A percentile compares a stretch with the other conserved stretches of the same genome.
These are phyloP conservation scores for Nicotiana sylvestris DNA, from an alignment of 257 asterid species.

Conservation along the genomic window DNA sequence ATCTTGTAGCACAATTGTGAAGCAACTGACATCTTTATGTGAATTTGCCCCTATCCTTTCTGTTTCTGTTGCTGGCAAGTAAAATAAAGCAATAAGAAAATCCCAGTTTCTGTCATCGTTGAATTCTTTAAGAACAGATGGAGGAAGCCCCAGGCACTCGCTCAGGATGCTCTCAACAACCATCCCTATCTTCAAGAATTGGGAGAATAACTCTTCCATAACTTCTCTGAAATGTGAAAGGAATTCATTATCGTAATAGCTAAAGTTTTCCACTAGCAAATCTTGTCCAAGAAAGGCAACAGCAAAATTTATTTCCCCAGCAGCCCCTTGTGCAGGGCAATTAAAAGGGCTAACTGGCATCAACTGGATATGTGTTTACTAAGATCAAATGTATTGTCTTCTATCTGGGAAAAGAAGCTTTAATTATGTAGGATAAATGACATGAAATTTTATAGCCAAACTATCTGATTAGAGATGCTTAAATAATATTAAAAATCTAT, in stretches of 20 bases:
- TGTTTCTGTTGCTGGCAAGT: slow-evolving; percentile 37
- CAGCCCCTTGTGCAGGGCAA: neutral
- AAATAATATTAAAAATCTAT: neutral
- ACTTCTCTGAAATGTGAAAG: slow-evolving; percentile 28
- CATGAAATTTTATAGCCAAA: neutral
- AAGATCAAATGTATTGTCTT: neutral
- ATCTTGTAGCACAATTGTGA: slow-evolving; percentile 49
- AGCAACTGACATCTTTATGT: slow-evolving; percentile 44
- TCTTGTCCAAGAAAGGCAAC: neutral
- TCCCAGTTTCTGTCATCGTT: slow-evolving; percentile 54
- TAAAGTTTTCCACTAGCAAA: neutral
- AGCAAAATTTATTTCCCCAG: neutral
- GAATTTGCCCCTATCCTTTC: slow-evolving; percentile 33
- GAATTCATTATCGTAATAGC: neutral
- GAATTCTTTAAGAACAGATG: slow-evolving; percentile 37
- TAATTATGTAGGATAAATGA: neutral
- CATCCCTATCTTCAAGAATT: slow-evolving; percentile 30
- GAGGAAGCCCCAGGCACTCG: slow-evolving; percentile 53
- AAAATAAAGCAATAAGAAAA: slow-evolving; percentile 44
- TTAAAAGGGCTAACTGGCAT: neutral
- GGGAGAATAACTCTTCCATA: slow-evolving; percentile 38
- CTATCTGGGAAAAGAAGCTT: neutral
- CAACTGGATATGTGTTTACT: neutral
- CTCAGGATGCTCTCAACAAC: slow-evolving; percentile 43
- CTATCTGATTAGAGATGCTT: neutral